A percentile compares a stretch with the other conserved stretches of the same genome.
These are phyloP conservation scores for Echium plantagineum DNA, from an alignment of 257 asterid species.

Conservation along the genomic window DNA sequence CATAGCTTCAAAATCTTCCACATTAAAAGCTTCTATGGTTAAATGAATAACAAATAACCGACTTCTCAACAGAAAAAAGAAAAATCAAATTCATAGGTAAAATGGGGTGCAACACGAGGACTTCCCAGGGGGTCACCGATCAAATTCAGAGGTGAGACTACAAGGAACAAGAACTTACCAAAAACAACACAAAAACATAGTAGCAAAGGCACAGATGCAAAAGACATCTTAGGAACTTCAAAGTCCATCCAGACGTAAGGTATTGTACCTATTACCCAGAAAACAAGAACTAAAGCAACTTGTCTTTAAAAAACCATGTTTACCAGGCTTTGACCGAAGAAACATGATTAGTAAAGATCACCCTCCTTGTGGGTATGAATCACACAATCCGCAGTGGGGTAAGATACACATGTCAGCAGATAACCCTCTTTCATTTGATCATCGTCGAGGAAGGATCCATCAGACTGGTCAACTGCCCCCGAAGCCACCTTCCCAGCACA, in stretches of 20 bases:
- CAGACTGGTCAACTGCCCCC: conserved; percentile 63
- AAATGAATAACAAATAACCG: no score
- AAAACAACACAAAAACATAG: neutral
- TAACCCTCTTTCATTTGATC: conserved; percentile 44
- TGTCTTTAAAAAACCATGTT: neutral
- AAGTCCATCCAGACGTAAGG: neutral
- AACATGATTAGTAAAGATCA: conserved; percentile 42
- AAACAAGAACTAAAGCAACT: neutral
- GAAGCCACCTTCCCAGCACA: conserved; percentile 60
- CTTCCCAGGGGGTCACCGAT: no score
- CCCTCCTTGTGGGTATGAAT: conserved; percentile 74
- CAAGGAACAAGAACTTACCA: neutral
- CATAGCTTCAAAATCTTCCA: no score
- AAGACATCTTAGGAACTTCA: neutral
- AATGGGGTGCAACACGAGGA: no score
- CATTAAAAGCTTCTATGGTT: no score
- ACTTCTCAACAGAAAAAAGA: neutral
- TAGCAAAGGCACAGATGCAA: neutral
- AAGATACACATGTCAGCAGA: conserved; percentile 62
- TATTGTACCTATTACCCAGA: neutral
- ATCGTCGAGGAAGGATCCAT: conserved; percentile 68
- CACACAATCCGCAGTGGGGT: conserved; percentile 69
- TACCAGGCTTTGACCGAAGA: conserved; percentile 2
- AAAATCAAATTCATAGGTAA: no score
- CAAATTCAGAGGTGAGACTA: neutral